Evolutionary conservation across 2,329 filamentous ascomycete genomes (phyloP).

Genomic region (Fusarium marasasianum): DNA sequence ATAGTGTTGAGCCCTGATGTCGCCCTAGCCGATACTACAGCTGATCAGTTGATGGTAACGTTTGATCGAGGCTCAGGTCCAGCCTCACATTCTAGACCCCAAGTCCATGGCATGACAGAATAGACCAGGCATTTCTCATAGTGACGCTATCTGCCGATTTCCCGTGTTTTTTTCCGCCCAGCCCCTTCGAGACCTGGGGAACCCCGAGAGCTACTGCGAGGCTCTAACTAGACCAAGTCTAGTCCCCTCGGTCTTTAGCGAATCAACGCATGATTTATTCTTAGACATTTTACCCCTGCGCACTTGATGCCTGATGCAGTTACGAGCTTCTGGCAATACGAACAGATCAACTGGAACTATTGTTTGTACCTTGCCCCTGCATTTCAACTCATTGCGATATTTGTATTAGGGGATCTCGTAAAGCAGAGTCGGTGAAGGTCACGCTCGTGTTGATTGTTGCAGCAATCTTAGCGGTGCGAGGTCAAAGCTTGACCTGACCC

Average conservation of each 20-base stretch:
- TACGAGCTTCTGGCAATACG: slow-evolving; percentile 14
- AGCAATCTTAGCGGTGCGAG: background rate
- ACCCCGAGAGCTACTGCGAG: background rate
- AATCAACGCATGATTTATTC: background rate
- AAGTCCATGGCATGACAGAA: background rate
- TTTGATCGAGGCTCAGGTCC: background rate
- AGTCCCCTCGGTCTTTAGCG: fast-evolving
- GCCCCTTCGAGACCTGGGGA: slow-evolving; percentile 1
- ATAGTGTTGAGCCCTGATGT: background rate
- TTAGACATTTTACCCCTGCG: background rate
- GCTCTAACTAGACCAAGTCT: background rate
- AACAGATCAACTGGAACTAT: background rate
- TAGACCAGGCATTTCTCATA: background rate
- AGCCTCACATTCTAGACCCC: background rate
- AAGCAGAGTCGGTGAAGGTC: slow-evolving; percentile 5
- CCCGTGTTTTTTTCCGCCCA: background rate
- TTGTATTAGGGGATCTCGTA: slow-evolving; percentile 6
- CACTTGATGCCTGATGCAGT: background rate
- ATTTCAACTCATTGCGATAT: background rate
- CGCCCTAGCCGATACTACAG: background rate
- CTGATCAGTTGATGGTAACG: background rate
- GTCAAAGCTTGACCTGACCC: background rate
- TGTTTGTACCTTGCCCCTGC: background rate
- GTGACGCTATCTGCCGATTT: fast-evolving
- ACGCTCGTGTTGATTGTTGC: background rate